phyloP scores from a whole-genome alignment of 179 eudicot species.

The Actinidia arguta region DNA sequence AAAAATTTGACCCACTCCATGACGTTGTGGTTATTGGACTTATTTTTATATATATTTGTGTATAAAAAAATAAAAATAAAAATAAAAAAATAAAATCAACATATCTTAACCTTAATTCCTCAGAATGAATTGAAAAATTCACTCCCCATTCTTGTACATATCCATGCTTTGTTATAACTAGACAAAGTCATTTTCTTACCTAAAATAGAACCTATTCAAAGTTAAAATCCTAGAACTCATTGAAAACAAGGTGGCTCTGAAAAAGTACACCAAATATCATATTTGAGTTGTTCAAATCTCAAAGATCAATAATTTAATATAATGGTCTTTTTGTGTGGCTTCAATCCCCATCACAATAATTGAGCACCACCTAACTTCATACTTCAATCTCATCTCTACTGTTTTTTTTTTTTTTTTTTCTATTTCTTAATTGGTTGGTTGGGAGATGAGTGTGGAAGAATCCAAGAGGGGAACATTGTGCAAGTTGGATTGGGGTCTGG shows the following conservation, averaged over 20 bases:
- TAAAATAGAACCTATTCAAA: no score
- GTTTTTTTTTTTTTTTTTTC: not conserved
- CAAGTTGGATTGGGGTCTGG: not conserved
- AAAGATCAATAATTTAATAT: not conserved
- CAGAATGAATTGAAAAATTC: no score
- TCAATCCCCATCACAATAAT: not conserved
- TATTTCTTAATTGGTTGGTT: not conserved
- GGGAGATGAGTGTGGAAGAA: slow-evolving; percentile 6
- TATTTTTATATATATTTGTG: no score
- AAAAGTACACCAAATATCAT: not conserved
- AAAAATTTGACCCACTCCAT: no score
- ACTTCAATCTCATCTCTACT: not conserved
- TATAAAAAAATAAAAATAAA: not conserved
- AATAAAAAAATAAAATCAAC: not conserved
- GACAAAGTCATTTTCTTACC: no score
- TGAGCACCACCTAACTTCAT: slow-evolving; percentile 3
- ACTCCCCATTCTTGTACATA: no score
- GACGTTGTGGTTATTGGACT: no score
- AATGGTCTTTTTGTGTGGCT: no score
- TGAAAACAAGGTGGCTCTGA: no score
- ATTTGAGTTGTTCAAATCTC: slow-evolving; percentile 2
- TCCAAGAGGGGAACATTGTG: not conserved
- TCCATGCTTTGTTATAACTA: no score
- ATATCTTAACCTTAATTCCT: no score
- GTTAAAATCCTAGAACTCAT: no score